A percentile compares a stretch with the other conserved stretches of the same genome.
Evolutionary conservation across 306 rosid species (phyloP).

Genomic region (Acacia acuminata): DNA sequence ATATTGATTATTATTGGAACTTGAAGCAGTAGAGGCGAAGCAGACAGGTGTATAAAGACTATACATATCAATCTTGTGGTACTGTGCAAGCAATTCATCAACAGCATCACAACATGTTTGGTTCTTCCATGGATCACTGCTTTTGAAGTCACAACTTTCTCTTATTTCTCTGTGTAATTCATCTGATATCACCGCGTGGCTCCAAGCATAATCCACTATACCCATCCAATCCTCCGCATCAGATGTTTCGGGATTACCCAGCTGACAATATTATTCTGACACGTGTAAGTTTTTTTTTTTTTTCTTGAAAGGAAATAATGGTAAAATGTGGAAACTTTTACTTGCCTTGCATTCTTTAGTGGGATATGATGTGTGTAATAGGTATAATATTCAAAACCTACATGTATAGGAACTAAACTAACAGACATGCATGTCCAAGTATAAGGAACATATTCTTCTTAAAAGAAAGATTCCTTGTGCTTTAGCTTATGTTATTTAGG

Average conservation of each 20-base stretch:
- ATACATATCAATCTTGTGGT: constrained; percentile 70
- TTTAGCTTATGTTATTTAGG: neutral
- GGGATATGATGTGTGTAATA: constrained; percentile 16
- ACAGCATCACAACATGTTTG: constrained; percentile 51
- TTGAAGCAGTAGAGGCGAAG: constrained; percentile 46
- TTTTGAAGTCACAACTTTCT: constrained; percentile 70
- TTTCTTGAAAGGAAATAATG: neutral
- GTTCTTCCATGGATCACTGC: constrained; percentile 68
- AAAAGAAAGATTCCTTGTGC: constrained; percentile 25
- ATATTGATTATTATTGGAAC: constrained; percentile 30
- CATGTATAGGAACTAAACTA: neutral
- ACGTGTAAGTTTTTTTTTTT: neutral
- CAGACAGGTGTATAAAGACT: constrained; percentile 85
- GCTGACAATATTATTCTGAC: constrained; percentile 34
- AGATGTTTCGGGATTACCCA: constrained; percentile 90
- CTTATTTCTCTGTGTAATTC: constrained; percentile 67
- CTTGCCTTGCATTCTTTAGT: neutral
- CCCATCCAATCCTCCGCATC: constrained; percentile 89
- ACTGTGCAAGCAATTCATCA: constrained; percentile 62
- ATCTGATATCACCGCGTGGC: constrained; percentile 89
- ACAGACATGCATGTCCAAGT: neutral
- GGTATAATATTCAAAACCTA: neutral
- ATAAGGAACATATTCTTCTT: constrained; percentile 12
- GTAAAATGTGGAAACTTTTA: neutral
- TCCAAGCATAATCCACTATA: constrained; percentile 93